phyloP scores from a whole-genome alignment of 2,329 filamentous ascomycete genomes.

The Alternaria sp. region DNA sequence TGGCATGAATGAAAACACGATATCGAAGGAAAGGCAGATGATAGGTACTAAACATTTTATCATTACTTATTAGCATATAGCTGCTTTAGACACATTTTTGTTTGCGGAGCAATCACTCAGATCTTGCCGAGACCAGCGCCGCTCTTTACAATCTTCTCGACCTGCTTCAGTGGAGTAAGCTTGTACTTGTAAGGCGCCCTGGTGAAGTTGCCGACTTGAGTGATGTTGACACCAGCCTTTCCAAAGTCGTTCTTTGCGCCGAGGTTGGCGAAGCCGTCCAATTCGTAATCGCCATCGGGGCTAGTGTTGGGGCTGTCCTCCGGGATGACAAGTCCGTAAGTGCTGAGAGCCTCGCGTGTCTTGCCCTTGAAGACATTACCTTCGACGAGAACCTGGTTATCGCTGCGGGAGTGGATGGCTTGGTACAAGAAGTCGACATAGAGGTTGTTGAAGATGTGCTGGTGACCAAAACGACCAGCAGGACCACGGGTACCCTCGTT shows the following conservation, averaged over 20 bases:
- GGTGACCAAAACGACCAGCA: slow-evolving; percentile 72
- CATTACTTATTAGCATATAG: background rate
- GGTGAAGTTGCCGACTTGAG: slow-evolving; percentile 60
- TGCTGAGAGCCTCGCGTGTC: slow-evolving; percentile 61
- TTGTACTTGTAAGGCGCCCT: slow-evolving; percentile 61
- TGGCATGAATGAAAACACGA: background rate
- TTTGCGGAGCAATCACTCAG: slow-evolving; percentile 1
- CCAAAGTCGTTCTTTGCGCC: slow-evolving; percentile 64
- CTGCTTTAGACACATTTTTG: background rate
- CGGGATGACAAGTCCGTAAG: slow-evolving; percentile 65
- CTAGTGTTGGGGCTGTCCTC: slow-evolving; percentile 64
- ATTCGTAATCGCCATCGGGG: slow-evolving; percentile 62
- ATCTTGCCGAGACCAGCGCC: slow-evolving; percentile 60
- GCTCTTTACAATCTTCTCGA: slow-evolving; percentile 54
- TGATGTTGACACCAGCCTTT: slow-evolving; percentile 60
- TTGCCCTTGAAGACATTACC: slow-evolving; percentile 59
- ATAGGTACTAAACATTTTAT: background rate
- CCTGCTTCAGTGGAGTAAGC: slow-evolving; percentile 57
- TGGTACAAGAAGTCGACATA: slow-evolving; percentile 51
- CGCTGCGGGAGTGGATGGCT: slow-evolving; percentile 56
- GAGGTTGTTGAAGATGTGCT: slow-evolving; percentile 67
- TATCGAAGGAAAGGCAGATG: background rate
- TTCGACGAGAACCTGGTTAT: slow-evolving; percentile 57
- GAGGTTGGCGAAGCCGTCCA: slow-evolving; percentile 65
- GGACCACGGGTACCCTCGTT: slow-evolving; percentile 71